phyloP scores from a whole-genome alignment of 2,329 filamentous ascomycete species.

The Dryadomyces quercivorus region DNA sequence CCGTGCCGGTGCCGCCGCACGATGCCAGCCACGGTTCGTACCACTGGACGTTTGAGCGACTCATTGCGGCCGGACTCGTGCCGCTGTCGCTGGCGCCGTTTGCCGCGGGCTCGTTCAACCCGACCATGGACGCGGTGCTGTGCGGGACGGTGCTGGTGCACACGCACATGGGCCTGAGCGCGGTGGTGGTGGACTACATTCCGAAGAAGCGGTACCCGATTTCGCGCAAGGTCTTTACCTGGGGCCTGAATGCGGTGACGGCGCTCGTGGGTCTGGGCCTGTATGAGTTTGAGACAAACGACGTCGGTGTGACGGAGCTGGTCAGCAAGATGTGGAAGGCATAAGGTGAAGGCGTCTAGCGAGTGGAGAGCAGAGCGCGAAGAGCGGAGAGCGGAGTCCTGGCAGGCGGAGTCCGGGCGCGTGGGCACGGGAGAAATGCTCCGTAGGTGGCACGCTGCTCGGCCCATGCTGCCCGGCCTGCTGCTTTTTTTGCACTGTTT shows the following conservation, averaged over 20 bases:
- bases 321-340: conserved; percentile 86
- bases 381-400: neutral
- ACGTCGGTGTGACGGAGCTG: conserved; percentile 85
- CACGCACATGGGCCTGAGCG: conserved; percentile 92
- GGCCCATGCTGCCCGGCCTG: too few species aligned
- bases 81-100: conserved; percentile 87
- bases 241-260: conserved; percentile 69
- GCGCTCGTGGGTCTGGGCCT: conserved; percentile 74
- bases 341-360: conserved; percentile 22
- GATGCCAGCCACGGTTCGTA: conserved; percentile 82
- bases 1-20: conserved; percentile 59
- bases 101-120: conserved; percentile 83
- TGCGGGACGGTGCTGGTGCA: conserved; percentile 77
- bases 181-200: conserved; percentile 84
- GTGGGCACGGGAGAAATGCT: too few species aligned
- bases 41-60: conserved; percentile 95
- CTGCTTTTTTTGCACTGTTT: too few species aligned
- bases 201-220: conserved; percentile 59
- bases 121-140: conserved; percentile 72
- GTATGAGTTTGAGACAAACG: conserved; percentile 99
- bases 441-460: too few species aligned
- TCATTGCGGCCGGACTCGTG: conserved; percentile 68
- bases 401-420: too few species aligned
- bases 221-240: conserved; percentile 54
- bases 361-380: neutral